Conservation (phyloP, 257 asterid species). For the Striga asiatica region DNA sequence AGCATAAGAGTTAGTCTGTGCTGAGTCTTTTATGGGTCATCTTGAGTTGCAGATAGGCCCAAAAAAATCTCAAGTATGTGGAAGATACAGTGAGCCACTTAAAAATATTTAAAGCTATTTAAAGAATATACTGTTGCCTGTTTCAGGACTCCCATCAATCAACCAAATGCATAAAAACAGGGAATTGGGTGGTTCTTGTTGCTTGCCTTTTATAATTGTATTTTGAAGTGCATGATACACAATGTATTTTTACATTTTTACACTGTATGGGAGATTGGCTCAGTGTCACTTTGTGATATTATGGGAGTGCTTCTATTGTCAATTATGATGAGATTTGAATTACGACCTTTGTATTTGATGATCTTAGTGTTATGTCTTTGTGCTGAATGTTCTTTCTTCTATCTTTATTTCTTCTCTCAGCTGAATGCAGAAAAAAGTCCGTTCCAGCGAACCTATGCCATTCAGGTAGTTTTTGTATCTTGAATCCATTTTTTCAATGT, state of each 20-base stretch:
- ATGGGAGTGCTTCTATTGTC: conserved; percentile 1
- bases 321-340: neutral
- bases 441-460: conserved; percentile 92
- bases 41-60: neutral
- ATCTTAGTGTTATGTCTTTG: neutral
- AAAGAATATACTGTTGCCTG: neutral
- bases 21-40: neutral
- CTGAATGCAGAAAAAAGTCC: conserved; percentile 95
- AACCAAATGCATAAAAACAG: neutral
- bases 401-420: conserved; percentile 36
- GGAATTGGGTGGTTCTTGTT: neutral
- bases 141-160: neutral
- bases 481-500: neutral
- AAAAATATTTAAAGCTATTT: neutral
- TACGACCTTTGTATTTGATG: neutral
- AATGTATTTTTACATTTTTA: neutral
- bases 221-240: neutral
- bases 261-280: neutral
- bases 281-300: neutral
- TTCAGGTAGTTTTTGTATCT: conserved; percentile 47
- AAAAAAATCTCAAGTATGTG: neutral
- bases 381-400: conserved; percentile 2
- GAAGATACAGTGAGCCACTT: neutral
- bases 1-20: neutral
- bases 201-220: neutral